A percentile compares a stretch with the other conserved stretches of the same genome.
These are phyloP conservation scores for Aureobasidium uvarum DNA, from an alignment of 2,329 filamentous ascomycete species.

Conservation along the genomic window DNA sequence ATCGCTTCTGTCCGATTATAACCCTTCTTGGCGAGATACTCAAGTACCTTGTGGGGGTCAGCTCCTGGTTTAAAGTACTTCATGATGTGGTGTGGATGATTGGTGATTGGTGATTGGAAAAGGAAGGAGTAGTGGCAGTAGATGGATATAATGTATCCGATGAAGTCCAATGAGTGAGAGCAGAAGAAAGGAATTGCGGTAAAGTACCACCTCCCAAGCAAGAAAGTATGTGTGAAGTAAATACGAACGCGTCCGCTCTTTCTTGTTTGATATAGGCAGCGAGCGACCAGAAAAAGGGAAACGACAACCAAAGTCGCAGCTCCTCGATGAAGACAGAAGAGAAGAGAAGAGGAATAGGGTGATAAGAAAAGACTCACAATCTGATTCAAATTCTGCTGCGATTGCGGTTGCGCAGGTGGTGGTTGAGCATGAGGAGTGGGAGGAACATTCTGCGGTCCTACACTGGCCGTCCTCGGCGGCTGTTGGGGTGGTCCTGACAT, in stretches of 20 bases:
- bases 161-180: not conserved
- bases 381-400: slow-evolving; percentile 88
- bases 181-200: not conserved
- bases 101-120: not conserved
- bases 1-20: slow-evolving; percentile 91
- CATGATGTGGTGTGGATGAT: not conserved
- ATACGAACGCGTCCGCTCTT: not conserved
- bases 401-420: slow-evolving; percentile 55
- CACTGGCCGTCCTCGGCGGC: slow-evolving; percentile 39
- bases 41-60: slow-evolving; percentile 64
- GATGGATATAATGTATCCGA: not conserved
- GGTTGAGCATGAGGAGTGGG: slow-evolving; percentile 43
- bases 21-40: slow-evolving; percentile 93
- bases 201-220: not conserved
- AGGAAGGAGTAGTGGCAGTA: not conserved
- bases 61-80: not conserved
- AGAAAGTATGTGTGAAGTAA: not conserved
- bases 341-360: not conserved
- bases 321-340: not conserved
- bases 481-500: slow-evolving; percentile 41
- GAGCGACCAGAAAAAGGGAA: not conserved
- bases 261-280: slow-evolving; percentile 15
- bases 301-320: not conserved
- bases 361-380: slow-evolving; percentile 65
- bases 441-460: slow-evolving; percentile 36